Evolutionary conservation across 371 early-diverging fungal species (phyloP).

Genomic region (Thermomucor indicae-seudaticae): DNA sequence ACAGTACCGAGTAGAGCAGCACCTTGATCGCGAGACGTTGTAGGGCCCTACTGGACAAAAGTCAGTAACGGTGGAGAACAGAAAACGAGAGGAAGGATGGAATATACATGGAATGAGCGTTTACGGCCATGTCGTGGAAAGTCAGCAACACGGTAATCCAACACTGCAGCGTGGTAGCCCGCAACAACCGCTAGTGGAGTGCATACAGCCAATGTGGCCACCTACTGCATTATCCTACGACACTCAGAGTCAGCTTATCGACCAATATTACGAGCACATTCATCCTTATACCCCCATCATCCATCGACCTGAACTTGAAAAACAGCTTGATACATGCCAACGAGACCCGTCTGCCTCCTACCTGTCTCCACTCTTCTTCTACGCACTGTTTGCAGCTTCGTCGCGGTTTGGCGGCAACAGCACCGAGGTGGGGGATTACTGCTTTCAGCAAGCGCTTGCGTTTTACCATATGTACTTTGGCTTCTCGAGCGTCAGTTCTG

Average conservation of each 20-base stretch:
- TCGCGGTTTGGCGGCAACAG: constrained; percentile 23
- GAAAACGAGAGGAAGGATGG: neutral
- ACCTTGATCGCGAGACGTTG: too few relatives aligned
- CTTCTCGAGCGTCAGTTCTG: constrained; percentile 22
- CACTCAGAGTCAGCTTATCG: constrained; percentile 36
- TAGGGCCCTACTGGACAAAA: neutral
- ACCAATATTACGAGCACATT: constrained; percentile 49
- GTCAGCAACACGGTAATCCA: neutral
- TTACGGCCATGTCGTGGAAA: constrained; percentile 13
- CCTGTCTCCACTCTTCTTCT: constrained; percentile 37
- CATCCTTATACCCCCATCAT: constrained; percentile 53
- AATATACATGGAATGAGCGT: neutral
- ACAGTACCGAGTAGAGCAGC: too few relatives aligned
- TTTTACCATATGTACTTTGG: constrained; percentile 21
- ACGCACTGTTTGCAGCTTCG: constrained; percentile 38
- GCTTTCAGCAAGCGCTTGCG: constrained; percentile 14
- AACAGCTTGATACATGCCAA: constrained; percentile 12
- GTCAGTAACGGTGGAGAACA: neutral
- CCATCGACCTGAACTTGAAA: constrained; percentile 24
- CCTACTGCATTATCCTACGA: constrained; percentile 3
- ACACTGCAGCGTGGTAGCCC: constrained; percentile 8
- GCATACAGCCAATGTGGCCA: neutral
- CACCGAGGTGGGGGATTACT: constrained; percentile 6
- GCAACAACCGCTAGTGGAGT: neutral
- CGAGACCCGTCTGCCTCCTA: constrained; percentile 6